These are phyloP conservation scores for Solanum paucissectum DNA, from an alignment of 257 asterid species.

Conservation along the genomic window DNA sequence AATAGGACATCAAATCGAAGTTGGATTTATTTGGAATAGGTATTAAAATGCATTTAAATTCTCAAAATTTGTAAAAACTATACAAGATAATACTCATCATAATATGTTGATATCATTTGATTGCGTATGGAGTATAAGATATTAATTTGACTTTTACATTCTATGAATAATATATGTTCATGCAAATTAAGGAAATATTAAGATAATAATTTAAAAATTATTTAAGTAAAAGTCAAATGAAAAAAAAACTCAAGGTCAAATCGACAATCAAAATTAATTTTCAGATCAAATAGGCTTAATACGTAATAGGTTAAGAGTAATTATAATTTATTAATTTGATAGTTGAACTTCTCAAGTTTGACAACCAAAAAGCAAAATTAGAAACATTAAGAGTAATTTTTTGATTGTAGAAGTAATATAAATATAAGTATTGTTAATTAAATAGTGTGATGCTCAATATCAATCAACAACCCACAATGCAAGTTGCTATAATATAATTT, in stretches of 20 bases:
- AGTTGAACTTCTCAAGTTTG: background rate
- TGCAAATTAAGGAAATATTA: background rate
- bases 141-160: background rate
- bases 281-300: background rate
- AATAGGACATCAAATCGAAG: no score
- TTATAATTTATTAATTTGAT: background rate
- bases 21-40: background rate
- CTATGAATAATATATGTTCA: background rate
- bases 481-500: background rate
- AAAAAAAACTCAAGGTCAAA: background rate
- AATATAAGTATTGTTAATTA: background rate
- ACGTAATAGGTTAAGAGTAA: background rate
- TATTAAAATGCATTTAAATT: background rate
- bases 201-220: background rate
- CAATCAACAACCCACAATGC: background rate
- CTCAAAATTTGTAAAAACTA: background rate
- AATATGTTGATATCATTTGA: background rate
- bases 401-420: background rate
- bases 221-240: background rate
- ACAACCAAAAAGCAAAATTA: background rate
- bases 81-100: background rate
- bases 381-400: background rate
- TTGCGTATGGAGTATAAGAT: background rate
- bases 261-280: background rate
- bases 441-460: background rate